A percentile compares a stretch with the other conserved stretches of the same genome.
Conservation (phyloP, 2,329 filamentous ascomycete genomes). For the Epicoccum nigrum region DNA sequence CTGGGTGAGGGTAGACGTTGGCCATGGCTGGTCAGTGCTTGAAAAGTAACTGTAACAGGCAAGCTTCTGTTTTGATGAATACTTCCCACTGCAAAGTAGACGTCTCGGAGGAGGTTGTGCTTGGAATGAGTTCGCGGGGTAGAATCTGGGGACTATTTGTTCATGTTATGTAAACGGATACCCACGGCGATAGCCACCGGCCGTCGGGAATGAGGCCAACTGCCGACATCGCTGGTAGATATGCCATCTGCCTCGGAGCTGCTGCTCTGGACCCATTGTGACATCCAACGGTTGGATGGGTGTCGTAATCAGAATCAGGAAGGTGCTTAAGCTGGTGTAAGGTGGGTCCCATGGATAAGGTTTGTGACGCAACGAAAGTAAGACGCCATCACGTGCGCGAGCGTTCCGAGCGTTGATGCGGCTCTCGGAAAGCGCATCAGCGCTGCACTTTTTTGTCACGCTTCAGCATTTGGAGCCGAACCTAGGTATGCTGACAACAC, state of each 20-base stretch:
- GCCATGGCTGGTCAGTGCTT: slow-evolving; percentile 17
- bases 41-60: neutral
- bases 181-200: slow-evolving; percentile 34
- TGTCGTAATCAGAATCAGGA: slow-evolving; percentile 12
- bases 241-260: slow-evolving; percentile 21
- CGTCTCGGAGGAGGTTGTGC: neutral
- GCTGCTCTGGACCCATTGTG: neutral
- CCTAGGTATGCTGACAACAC: slow-evolving; percentile 37
- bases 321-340: slow-evolving; percentile 13
- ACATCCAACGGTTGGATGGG: neutral
- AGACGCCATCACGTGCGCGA: slow-evolving; percentile 33
- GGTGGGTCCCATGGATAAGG: slow-evolving; percentile 4
- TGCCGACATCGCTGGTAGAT: slow-evolving; percentile 31
- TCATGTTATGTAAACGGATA: slow-evolving; percentile 31
- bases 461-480: slow-evolving; percentile 8
- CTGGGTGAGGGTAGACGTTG: slow-evolving; percentile 57
- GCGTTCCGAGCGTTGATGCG: slow-evolving; percentile 19
- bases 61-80: neutral
- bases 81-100: neutral
- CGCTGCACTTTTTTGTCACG: slow-evolving; percentile 12
- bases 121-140: slow-evolving; percentile 9
- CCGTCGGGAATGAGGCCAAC: slow-evolving; percentile 22
- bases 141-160: slow-evolving; percentile 2
- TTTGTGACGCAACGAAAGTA: neutral
- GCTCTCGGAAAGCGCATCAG: slow-evolving; percentile 33